These are phyloP conservation scores for Penicillium sp. DNA, from an alignment of 2,329 filamentous ascomycete species.

Conservation along the genomic window DNA sequence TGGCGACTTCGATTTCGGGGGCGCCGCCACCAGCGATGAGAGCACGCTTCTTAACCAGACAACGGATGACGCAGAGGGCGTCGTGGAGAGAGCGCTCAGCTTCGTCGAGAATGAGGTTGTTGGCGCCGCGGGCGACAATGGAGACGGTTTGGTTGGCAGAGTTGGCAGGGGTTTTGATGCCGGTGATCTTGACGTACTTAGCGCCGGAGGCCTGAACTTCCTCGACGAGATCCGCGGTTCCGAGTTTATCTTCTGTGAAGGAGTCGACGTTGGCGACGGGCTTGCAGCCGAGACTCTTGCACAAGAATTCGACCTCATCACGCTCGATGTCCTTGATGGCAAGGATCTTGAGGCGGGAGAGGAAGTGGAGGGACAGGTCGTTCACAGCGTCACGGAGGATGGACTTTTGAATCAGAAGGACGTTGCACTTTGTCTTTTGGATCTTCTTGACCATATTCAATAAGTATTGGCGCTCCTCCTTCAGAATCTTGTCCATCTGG, in stretches of 20 bases:
- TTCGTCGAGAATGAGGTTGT: conserved; percentile 92
- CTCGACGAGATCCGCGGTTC: conserved; percentile 89
- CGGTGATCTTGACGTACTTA: conserved; percentile 92
- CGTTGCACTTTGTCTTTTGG: conserved; percentile 99
- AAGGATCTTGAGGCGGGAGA: conserved; percentile 94
- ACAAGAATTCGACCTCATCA: conserved; percentile 98
- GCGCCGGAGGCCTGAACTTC: conserved; percentile 86
- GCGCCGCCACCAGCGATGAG: conserved; percentile 96
- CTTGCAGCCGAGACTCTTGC: conserved; percentile 99
- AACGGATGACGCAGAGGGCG: conserved; percentile 95
- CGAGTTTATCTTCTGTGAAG: conserved; percentile 98
- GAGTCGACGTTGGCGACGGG: conserved; percentile 98
- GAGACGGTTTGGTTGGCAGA: conserved; percentile 77
- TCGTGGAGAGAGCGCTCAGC: conserved; percentile 97
- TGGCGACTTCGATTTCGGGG: conserved; percentile 94
- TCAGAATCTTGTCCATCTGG: conserved; percentile 99
- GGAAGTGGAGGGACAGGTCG: conserved; percentile 94
- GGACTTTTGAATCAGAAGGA: conserved; percentile 96
- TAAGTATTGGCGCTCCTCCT: conserved; percentile 97
- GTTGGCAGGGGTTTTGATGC: conserved; percentile 74
- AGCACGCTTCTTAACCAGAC: conserved; percentile 99
- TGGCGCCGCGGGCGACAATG: conserved; percentile 92
- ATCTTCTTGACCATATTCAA: conserved; percentile 99
- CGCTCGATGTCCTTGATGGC: conserved; percentile 97
- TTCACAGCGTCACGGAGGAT: conserved; percentile 98